Conservation (phyloP, 169 alveolate genomes). For the Eimeria brunetti region DNA sequence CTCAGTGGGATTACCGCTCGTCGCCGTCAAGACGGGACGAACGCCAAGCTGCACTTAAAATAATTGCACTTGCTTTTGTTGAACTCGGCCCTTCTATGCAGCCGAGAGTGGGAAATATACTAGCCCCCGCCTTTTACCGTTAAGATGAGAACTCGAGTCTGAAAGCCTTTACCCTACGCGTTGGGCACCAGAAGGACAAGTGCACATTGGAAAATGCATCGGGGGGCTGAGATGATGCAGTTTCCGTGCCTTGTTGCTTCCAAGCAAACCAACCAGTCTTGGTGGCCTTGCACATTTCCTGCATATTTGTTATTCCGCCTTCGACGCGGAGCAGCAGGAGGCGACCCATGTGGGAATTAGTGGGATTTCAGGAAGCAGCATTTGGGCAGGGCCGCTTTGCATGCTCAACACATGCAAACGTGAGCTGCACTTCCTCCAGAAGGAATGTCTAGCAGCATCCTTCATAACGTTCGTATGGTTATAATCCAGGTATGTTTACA, state of each 20-base stretch:
- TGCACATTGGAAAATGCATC: not conserved
- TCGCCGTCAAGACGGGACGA: conserved; percentile 12
- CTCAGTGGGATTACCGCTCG: conserved; percentile 29
- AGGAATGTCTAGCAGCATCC: not conserved
- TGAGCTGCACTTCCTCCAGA: not conserved
- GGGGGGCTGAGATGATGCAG: not conserved
- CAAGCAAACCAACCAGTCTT: not conserved
- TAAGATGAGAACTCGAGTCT: not conserved
- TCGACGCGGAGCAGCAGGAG: not conserved
- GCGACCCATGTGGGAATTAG: not conserved
- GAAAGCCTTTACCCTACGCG: not conserved
- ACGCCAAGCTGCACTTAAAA: conserved; percentile 40
- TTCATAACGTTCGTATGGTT: not conserved
- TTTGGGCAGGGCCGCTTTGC: conserved; percentile 1
- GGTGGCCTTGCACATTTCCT: not conserved
- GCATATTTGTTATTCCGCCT: not conserved
- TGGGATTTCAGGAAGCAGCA: not conserved
- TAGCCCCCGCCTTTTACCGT: conserved; percentile 11
- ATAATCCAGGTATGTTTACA: not conserved
- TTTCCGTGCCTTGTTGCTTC: conserved; percentile 3
- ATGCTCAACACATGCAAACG: not conserved
- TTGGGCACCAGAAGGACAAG: conserved; percentile 38
- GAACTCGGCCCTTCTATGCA: not conserved
- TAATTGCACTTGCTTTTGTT: conserved; percentile 3
- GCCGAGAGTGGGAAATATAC: conserved; percentile 10